Evolutionary conservation across 2,329 filamentous ascomycete genomes (phyloP).

Genomic region (Beauveria rudraprayagi): DNA sequence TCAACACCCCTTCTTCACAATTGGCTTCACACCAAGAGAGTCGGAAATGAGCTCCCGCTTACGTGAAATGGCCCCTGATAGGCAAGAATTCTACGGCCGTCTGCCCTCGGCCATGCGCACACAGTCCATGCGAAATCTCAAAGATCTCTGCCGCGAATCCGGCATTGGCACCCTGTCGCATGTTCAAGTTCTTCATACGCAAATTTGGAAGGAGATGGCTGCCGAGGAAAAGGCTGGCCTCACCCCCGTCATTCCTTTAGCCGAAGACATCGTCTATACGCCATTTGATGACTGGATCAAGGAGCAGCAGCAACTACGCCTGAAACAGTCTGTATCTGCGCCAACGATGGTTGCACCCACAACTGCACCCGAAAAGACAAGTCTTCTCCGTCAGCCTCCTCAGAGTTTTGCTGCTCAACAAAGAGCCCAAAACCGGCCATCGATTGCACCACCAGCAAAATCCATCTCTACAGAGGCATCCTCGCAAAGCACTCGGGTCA

Average conservation of each 20-base stretch:
- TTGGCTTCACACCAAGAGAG: conserved; percentile 61
- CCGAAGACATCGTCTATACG: conserved; percentile 54
- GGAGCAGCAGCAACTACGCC: conserved; percentile 40
- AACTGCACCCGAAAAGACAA: conserved; percentile 26
- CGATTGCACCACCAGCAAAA: conserved; percentile 22
- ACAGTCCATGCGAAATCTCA: conserved; percentile 43
- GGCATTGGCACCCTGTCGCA: conserved; percentile 49
- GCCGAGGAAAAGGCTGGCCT: conserved; percentile 60
- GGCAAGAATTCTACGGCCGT: conserved; percentile 49
- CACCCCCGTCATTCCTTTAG: conserved; percentile 54
- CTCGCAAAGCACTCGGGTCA: conserved; percentile 24
- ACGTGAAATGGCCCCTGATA: conserved; percentile 49
- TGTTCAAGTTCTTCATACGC: conserved; percentile 40
- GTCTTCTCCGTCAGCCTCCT: conserved; percentile 44
- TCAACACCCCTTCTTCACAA: conserved; percentile 70
- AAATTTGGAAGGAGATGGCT: conserved; percentile 58
- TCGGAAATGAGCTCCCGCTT: conserved; percentile 51
- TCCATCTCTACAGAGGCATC: conserved; percentile 18
- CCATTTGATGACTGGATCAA: conserved; percentile 54
- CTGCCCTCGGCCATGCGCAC: conserved; percentile 36
- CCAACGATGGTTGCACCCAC: conserved; percentile 13
- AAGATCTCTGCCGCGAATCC: conserved; percentile 49
- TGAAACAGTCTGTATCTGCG: conserved; percentile 22
- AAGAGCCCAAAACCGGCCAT: conserved; percentile 43
- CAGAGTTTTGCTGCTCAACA: conserved; percentile 63